Base-by-base conservation (phyloP, 371 early-diverging fungal genomes). In the Zychaea mexicana region DNA sequence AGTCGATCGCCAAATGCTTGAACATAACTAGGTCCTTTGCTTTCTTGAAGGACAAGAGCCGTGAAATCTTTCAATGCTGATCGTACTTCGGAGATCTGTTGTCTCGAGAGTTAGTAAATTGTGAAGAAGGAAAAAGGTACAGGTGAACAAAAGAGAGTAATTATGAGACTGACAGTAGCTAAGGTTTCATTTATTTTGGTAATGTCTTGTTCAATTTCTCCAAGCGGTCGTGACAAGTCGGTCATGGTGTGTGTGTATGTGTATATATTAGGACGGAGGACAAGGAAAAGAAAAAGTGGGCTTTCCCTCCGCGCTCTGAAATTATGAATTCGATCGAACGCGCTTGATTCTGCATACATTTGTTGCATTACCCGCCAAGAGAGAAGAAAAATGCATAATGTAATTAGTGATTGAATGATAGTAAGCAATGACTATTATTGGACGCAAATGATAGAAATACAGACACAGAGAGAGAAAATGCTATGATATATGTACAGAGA, bases 71-170 rank as follows among this genome's bases (percentile, higher is more conserved):
- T 56, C 4, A 78, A 49, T 19, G 75, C 67, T 12, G 75, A 69
- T 53, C 78, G 68, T 19, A 78, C 54, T 57, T 75, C 75, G 15
- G 78, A 74, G 21, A 78, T 75, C 78, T 78, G 38, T 36, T 36
- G 38, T 15, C n/a, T n/a, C n/a, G n/a, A n/a, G 38, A 9, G 38
- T 36, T 36, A 36, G 38, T 36, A n/a, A n/a, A n/a, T n/a, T n/a
- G n/a, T n/a, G n/a, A n/a, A n/a, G n/a, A n/a, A n/a, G n/a, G n/a
- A n/a, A n/a, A n/a, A n/a, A n/a, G n/a, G n/a, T 36, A 9, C 38
- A 36, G 38, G 38, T 36, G 7, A 9, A 15, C 38, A 21, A 21
- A 49, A 22, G n/a, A 24, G n/a, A 24, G 12, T 21, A 42, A 54
- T 5, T 30, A n/a, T n/a, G n/a, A n/a, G n/a, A 57, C 64, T 42